Evolutionary conservation across 176 grass and related monocot species (phyloP).

Genomic region (Juncus effusus): DNA sequence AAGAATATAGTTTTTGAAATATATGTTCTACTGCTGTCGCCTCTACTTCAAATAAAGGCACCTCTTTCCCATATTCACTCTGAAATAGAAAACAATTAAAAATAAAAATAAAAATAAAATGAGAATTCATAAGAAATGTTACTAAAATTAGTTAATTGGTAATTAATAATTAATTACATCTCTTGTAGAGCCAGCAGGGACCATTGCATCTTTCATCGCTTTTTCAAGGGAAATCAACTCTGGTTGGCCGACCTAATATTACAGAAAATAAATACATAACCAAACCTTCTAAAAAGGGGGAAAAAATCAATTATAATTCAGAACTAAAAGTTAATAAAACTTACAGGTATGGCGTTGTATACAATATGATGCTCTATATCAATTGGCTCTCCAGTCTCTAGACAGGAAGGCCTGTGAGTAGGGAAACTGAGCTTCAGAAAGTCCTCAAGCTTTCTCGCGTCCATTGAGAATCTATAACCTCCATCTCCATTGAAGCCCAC

Average conservation of each 20-base stretch:
- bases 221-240: constrained; percentile 96
- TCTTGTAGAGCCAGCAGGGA: constrained; percentile 72
- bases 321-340: constrained; percentile 21
- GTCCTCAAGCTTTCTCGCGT: constrained; percentile 77
- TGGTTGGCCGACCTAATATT: constrained; percentile 83
- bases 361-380: constrained; percentile 97
- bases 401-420: constrained; percentile 82
- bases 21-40: constrained; percentile 68
- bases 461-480: constrained; percentile 77
- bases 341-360: constrained; percentile 92
- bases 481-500: constrained; percentile 93
- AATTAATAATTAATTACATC: constrained; percentile 42
- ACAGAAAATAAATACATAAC: constrained; percentile 20
- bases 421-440: constrained; percentile 86
- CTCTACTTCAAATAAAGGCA: constrained; percentile 96
- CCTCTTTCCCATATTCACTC: constrained; percentile 90
- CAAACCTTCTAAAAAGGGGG: not conserved
- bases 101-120: constrained; percentile 3
- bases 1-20: constrained; percentile 86
- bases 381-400: constrained; percentile 93
- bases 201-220: constrained; percentile 79
- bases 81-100: constrained; percentile 37
- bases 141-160: not conserved
- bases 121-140: constrained; percentile 1
- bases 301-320: not conserved